Conservation (phyloP, 495 filamentous ascomycete species). For the Lasiosphaeriaceae sp. region DNA sequence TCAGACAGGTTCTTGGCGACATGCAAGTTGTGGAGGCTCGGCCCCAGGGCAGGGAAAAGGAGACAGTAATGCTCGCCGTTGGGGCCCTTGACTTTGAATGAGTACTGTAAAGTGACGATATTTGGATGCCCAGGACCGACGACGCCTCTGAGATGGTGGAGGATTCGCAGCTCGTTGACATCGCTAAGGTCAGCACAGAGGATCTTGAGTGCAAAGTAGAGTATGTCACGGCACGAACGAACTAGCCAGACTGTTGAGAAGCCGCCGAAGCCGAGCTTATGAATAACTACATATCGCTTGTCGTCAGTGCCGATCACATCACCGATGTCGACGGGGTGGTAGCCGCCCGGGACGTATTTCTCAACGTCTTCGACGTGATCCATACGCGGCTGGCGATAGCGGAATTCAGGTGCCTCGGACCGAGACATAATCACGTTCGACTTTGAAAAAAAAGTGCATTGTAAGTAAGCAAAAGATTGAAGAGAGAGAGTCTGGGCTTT, state of each 20-base stretch:
- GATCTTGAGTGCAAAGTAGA: not conserved
- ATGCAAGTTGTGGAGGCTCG: not conserved
- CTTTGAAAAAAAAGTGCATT: too few relatives aligned
- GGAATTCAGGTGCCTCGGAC: too few relatives aligned
- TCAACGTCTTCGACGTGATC: not conserved
- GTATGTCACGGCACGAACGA: not conserved
- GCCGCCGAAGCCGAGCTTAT: conserved; percentile 47
- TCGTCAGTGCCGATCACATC: conserved; percentile 36
- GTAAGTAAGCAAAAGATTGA: too few relatives aligned
- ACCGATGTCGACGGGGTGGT: conserved; percentile 17
- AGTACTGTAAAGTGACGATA: not conserved
- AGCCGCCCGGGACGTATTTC: not conserved
- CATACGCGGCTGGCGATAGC: too few relatives aligned
- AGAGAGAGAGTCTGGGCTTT: too few relatives aligned
- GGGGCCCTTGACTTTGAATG: not conserved
- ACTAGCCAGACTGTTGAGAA: conserved; percentile 50
- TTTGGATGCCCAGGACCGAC: not conserved
- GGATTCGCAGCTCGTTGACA: not conserved
- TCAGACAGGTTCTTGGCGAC: not conserved
- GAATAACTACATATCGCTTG: conserved; percentile 35
- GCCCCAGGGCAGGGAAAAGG: not conserved
- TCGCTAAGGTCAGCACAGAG: not conserved
- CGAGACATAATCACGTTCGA: too few relatives aligned
- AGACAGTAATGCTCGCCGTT: not conserved
- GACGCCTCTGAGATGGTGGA: not conserved